Evolutionary conservation across 2,329 filamentous ascomycete species (phyloP), one percentile per base, ranked within the genome.

Genomic region (Fonsecaea erecta): DNA sequence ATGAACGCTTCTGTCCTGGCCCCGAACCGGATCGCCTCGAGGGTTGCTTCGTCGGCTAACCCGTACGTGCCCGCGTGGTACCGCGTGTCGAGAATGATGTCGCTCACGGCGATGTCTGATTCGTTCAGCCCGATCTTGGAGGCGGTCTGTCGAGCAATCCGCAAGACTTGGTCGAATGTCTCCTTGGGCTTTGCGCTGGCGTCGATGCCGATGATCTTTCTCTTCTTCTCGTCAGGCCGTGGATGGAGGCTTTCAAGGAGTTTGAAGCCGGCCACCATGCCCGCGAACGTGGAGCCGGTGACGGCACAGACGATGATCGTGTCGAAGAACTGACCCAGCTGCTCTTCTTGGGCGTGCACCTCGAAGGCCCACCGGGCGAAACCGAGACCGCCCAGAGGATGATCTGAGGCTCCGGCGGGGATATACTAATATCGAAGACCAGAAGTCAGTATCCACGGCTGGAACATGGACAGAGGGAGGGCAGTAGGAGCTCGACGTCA

Each of bases 191-290:
- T 88, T 11, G 85, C 78, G 52, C 81, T 85, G 0, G 85, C 87
- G 75, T 91, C 89, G 64, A 91, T 88, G 7, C 89, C 89, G 56
- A 91, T 83, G 4, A 91, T 78, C 72, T 80, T 85, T 26, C 86
- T 78, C 67, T 80, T 79, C 37, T 73, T 78, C 37, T 12, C 21
- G n/a, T 34, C 40, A 2, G 55, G 1, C 0, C 54, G 60, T 0
- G 52, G 79, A 76, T 61, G 81, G 78, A 69, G 77, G 73, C 76
- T 81, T 76, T 89, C 81, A 1, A 84, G 78, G 26, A 90, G 79
- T 78, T 90, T 90, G 75, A 91, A 90, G 0, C 90, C 90, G 0
- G 88, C 89, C 8, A 92, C 81, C 82, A 92, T 89, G 8, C 90
- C 90, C 0, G 86, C 89, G 74, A 90, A 83, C 1, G 89, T 91